Base-by-base conservation (phyloP, 805 yeast species). In the Hanseniaspora pseudoguilliermondii region DNA sequence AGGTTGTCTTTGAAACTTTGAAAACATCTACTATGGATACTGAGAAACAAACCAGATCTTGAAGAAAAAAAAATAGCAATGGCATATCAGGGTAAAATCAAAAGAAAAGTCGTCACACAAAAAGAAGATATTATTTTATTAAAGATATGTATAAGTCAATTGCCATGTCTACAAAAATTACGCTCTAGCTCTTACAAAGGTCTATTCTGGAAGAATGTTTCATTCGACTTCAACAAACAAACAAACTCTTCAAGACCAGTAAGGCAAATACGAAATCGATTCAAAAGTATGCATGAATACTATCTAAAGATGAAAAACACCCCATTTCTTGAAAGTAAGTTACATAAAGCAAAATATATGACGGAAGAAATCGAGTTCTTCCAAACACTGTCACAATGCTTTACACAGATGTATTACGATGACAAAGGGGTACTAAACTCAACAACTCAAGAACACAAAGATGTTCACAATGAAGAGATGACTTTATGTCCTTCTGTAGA, bases 31-130 rank as follows among this genome's bases (percentile, higher is more conserved):
- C 27, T 25, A 25, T 25, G 27, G 27, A 6, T 6, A 25, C 6
- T 25, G 6, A 25, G 27, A 6, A 25, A 25, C 27, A 25, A 25
- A 25, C 27, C 27, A 25, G 27, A 25, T 25, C 27, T 5, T n/a
- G 6, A 25, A 25, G 3, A 5, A 25, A 25, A 25, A 6, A 3
- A 5, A 5, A 25, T 25, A 25, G 27, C 27, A 25, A 62, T 43
- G 34, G 68, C 65, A 61, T 73, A 75, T 15, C 43, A 20, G 23
- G 43, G 43, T 11, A 40, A 40, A 40, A 40, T 40, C 20, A 29
- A 73, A 68, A 18, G 63, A 47, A 60, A 68, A 75, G 56, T 73
- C 76, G 18, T 68, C 53, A 16, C 46, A 18, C 41, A 42, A 18
- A 20, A 41, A n/a, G 43, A 40, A 40, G 43, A 40, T 15, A 40